Conservation (phyloP, 2,329 filamentous ascomycete genomes). For the Verticillium tricorpus region DNA sequence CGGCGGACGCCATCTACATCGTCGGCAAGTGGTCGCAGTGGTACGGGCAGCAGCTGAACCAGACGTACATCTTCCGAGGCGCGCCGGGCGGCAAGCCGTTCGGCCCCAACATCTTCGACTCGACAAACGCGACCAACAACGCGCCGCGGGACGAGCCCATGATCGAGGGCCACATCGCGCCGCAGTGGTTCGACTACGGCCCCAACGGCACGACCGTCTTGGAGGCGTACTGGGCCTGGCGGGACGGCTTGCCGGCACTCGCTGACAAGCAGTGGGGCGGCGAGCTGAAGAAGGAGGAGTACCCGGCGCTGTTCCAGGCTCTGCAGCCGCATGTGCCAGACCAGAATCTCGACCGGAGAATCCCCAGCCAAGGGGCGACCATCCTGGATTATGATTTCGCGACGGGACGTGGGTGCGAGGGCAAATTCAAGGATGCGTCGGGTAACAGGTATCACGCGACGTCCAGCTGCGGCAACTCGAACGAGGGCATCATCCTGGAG, state of each 20-base stretch:
- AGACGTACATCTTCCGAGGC: slow-evolving; percentile 16
- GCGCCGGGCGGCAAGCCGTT: slow-evolving; percentile 12
- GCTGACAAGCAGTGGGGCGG: slow-evolving; percentile 26
- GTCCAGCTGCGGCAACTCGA: slow-evolving; percentile 17
- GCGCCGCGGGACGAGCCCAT: slow-evolving; percentile 8
- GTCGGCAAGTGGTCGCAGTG: slow-evolving; percentile 17
- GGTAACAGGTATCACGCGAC: slow-evolving; percentile 15
- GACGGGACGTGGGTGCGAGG: slow-evolving; percentile 3
- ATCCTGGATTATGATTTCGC: slow-evolving; percentile 14
- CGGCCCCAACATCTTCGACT: slow-evolving; percentile 18
- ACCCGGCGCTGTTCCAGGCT: slow-evolving; percentile 29
- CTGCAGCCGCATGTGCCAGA: slow-evolving; percentile 31
- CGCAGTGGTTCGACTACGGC: slow-evolving; percentile 42
- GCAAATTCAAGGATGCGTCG: slow-evolving; percentile 12
- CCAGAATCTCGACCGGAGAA: slow-evolving; percentile 37
- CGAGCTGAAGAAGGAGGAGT: slow-evolving; percentile 18
- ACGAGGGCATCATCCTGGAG: slow-evolving; percentile 30
- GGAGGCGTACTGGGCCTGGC: slow-evolving; percentile 33
- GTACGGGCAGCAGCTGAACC: slow-evolving; percentile 11
- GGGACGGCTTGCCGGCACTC: slow-evolving; percentile 23
- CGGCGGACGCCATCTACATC: slow-evolving; percentile 14
- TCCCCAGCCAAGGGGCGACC: slow-evolving; percentile 9
- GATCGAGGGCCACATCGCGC: slow-evolving; percentile 16
- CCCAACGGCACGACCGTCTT: slow-evolving; percentile 32
- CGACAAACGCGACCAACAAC: slow-evolving; percentile 13